Base-by-base conservation (phyloP, 2,329 filamentous ascomycete genomes). In the Pseudohalonectria lignicola region DNA sequence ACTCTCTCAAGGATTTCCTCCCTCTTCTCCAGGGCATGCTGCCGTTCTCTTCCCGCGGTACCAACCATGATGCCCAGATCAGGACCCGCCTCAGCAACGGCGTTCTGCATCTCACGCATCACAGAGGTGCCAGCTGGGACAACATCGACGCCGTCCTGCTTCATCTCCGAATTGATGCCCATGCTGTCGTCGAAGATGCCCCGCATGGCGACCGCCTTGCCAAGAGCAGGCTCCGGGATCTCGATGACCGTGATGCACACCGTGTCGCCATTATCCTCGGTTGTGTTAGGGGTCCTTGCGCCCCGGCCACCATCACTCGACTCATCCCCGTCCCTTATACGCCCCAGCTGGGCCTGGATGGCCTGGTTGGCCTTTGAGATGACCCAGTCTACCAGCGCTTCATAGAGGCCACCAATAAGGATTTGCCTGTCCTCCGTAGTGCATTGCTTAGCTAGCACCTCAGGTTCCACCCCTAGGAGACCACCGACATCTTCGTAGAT, bases 131-230 rank as follows among this genome's bases (percentile, higher is more conserved):
- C 83, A 2, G 78, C 78, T 0, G 80, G 50, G 1, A 72, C 62
- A 2, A 93, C 72, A n/a, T 84, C 74, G 1, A 98, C 74, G 9
- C 92, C 92, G 48, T 98, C 92, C 44, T 90, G 82, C 52, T 90
- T 94, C 88, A 98, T 96, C 64, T 98, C 92, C 0, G 82, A 74
- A 49, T 96, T 96, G 62, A 98, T 95, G 37, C 92, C 92, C 16
- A 81, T 67, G n/a, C 69, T 76, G 50, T 96, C 92, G 48, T 98
- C 90, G 50, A 98, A 98, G 26, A 96, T 76, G 12, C 85, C 86
- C 29, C 86, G 83, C 64, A 98, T 77, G 11, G 85, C 78, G n/a
- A 93, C 62, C 0, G 90, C 92, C 59, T 92, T 95, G 41, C 84
- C 87, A 1, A 98, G 67, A 2, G 74, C 70, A 21, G 85, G 79